phyloP scores from a whole-genome alignment of 83 land plant genomes.

The Picea abies region DNA sequence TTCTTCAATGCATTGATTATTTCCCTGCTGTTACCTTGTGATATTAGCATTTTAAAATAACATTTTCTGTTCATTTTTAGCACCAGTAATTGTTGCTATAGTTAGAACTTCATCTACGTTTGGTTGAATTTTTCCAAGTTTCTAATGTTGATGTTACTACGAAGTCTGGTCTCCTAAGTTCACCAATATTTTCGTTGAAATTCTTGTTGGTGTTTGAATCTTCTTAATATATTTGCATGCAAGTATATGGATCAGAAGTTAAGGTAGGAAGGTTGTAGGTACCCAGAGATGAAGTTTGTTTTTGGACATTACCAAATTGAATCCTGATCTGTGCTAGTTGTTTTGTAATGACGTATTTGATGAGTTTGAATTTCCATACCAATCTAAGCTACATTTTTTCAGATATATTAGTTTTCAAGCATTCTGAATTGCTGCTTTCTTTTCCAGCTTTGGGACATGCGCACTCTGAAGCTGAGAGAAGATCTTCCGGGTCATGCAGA shows the following conservation, averaged over 20 bases:
- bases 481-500: constrained; percentile 99
- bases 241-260: not conserved
- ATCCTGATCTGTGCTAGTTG: not conserved
- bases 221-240: not conserved
- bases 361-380: too few relatives aligned
- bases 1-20: not conserved
- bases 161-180: not conserved
- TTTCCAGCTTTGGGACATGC: constrained; percentile 89
- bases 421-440: not conserved
- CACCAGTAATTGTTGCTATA: not conserved
- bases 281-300: not conserved
- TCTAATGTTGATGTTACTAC: not conserved
- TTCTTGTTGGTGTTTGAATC: not conserved
- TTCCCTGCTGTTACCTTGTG: too few relatives aligned
- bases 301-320: not conserved
- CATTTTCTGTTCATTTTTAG: not conserved
- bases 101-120: not conserved
- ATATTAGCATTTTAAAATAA: not conserved
- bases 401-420: not conserved
- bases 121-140: not conserved
- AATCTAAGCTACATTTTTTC: too few relatives aligned
- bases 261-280: not conserved
- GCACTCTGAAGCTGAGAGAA: constrained; percentile 77
- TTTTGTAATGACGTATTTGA: not conserved
- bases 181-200: not conserved